Conservation (phyloP, 1,139 yeast genomes). For the Wickerhamomyces sp. region DNA sequence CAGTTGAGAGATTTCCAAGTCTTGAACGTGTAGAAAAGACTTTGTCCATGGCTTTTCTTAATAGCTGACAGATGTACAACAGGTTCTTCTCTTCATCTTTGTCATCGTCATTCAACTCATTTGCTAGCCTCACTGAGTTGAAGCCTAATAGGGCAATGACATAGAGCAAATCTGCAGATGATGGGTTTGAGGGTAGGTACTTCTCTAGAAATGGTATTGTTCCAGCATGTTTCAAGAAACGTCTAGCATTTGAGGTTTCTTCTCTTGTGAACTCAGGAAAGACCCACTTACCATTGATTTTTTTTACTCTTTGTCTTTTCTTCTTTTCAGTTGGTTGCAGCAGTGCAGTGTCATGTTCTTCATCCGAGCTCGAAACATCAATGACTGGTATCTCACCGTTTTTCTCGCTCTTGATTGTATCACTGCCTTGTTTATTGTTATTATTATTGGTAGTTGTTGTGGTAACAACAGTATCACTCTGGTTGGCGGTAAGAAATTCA, state of each 20-base stretch:
- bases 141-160: conserved; percentile 20
- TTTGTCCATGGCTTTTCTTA: conserved; percentile 58
- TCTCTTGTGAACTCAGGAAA: conserved; percentile 35
- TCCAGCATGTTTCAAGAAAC: conserved; percentile 59
- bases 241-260: conserved; percentile 47
- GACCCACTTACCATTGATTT: conserved; percentile 28
- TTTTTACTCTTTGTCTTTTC: conserved; percentile 9
- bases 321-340: neutral
- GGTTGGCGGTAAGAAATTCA: too few species aligned
- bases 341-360: too few species aligned
- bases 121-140: conserved; percentile 35
- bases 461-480: too few species aligned
- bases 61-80: conserved; percentile 43
- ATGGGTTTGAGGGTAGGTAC: conserved; percentile 57
- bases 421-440: too few species aligned
- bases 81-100: conserved; percentile 40
- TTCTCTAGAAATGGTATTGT: conserved; percentile 50
- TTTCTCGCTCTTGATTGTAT: too few species aligned
- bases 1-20: conserved; percentile 45
- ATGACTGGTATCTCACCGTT: too few species aligned
- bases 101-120: conserved; percentile 28
- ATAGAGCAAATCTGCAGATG: conserved; percentile 31
- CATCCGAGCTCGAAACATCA: too few species aligned
- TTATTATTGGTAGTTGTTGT: too few species aligned
- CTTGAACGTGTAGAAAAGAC: conserved; percentile 53